Percentiles rank a stretch among this genome's conserved stretches.
Evolutionary conservation across 352 stramenopile species (phyloP).

Genomic region (Phytophthora agathidicida): DNA sequence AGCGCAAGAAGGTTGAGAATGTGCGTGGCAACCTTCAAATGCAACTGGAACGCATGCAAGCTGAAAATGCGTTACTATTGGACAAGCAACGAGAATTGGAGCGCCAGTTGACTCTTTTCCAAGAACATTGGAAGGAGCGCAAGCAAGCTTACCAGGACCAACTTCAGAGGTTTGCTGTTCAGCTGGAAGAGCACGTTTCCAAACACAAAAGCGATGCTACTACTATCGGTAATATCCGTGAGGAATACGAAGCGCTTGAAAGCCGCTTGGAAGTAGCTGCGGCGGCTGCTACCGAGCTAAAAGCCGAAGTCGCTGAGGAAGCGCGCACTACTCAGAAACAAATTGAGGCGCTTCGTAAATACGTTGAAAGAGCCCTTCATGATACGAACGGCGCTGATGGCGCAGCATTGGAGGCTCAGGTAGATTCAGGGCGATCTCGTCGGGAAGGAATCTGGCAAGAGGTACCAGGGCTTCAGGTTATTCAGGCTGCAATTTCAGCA

Average conservation of each 20-base stretch:
- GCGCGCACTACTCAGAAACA: slow-evolving; percentile 41
- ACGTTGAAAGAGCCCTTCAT: slow-evolving; percentile 45
- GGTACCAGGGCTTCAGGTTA: slow-evolving; percentile 50
- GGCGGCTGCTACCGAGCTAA: slow-evolving; percentile 19
- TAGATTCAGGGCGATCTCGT: slow-evolving; percentile 2
- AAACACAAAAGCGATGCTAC: slow-evolving; percentile 46
- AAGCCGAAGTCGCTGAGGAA: slow-evolving; percentile 35
- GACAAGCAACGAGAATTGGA: slow-evolving; percentile 47
- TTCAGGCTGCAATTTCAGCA: slow-evolving; percentile 50
- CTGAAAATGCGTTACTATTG: slow-evolving; percentile 31
- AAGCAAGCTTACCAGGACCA: slow-evolving; percentile 57
- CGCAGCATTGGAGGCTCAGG: slow-evolving; percentile 4
- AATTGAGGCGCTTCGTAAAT: slow-evolving; percentile 52
- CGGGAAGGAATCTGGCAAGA: slow-evolving; percentile 17
- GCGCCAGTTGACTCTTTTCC: slow-evolving; percentile 31
- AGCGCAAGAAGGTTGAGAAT: slow-evolving; percentile 57
- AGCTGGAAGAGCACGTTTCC: slow-evolving; percentile 41
- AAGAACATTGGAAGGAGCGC: slow-evolving; percentile 54
- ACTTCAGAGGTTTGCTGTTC: slow-evolving; percentile 31
- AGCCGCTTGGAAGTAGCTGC: slow-evolving; percentile 31
- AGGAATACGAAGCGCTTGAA: slow-evolving; percentile 40
- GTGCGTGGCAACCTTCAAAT: slow-evolving; percentile 38
- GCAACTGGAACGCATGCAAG: slow-evolving; percentile 45
- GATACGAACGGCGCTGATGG: slow-evolving; percentile 2
- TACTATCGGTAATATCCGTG: slow-evolving; percentile 43